Conservation (phyloP, 495 filamentous ascomycete genomes). For the Penicillium herquei region DNA sequence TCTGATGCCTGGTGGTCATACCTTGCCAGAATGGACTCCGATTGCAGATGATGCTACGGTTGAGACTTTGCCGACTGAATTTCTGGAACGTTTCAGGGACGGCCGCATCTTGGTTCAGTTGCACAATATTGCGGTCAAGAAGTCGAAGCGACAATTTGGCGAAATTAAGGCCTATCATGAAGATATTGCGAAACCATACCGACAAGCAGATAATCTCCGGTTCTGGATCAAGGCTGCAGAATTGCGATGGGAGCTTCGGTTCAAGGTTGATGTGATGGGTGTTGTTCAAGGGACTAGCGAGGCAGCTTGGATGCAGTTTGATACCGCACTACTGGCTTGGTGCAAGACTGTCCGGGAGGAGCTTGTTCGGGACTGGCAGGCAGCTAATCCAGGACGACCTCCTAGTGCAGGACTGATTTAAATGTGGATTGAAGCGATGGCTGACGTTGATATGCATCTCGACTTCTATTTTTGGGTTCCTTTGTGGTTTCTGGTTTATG, state of each 20-base stretch:
- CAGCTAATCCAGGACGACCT: constrained; percentile 26
- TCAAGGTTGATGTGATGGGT: constrained; percentile 82
- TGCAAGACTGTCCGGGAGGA: constrained; percentile 73
- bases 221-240: constrained; percentile 97
- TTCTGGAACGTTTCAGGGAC: constrained; percentile 70
- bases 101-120: constrained; percentile 79
- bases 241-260: constrained; percentile 85
- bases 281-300: constrained; percentile 69
- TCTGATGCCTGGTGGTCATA: constrained; percentile 46
- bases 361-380: constrained; percentile 61
- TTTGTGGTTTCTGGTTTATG: constrained; percentile 10
- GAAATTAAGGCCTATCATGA: constrained; percentile 84
- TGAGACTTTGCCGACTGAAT: constrained; percentile 63
- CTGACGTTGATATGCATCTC: constrained; percentile 14
- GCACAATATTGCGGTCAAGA: constrained; percentile 83
- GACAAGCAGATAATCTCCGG: constrained; percentile 85
- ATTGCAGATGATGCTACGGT: constrained; percentile 40
- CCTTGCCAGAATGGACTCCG: constrained; percentile 70
- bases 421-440: background rate
- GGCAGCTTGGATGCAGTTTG: constrained; percentile 74
- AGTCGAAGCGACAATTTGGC: constrained; percentile 85
- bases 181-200: constrained; percentile 91
- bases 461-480: background rate
- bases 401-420: constrained; percentile 30
- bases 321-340: constrained; percentile 77